Evolutionary conservation across 805 yeast species (phyloP), one percentile per base, ranked within the genome.

Genomic region (Alloascoidea africana): DNA sequence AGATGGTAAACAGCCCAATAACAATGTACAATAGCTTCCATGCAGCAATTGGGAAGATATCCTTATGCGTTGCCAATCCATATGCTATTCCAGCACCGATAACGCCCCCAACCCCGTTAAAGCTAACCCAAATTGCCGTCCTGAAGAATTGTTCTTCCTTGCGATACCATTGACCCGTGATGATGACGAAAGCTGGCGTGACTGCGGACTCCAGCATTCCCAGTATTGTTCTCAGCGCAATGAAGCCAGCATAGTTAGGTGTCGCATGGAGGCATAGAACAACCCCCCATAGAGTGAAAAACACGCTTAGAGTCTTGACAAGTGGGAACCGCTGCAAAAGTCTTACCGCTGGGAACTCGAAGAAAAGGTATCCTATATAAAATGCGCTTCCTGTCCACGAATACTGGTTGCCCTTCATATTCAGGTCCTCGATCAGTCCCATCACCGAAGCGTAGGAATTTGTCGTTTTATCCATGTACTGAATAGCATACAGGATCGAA

Each of bases 101-200:
- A 17, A 69, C 53, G 18, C 61, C 56, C 41, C 73, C 74, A n/a
- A 64, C 44, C 36, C 70, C 70, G 30, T 62, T 57, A 45, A 55
- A 53, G 32, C 65, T 64, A 60, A 41, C 44, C 47, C 49, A 45
- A 16, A 45, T 27, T n/a, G 65, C 52, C 44, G 64, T 70, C 47
- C 70, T 72, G 3, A 68, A 41, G 5, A 76, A 73, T 30, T 70
- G 68, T 34, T 45, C 48, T 3, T 19, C 32, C 18, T 38, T 44
- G 3, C 66, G 65, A 55, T 68, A 74, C 51, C 70, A 74, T 79
- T 73, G 72, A 18, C 77, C 73, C 30, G 73, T 68, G 34, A 73
- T 64, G 14, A 71, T 56, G 35, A 70, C 63, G 36, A 72, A 58
- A 0, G 75, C 73, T 2, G 72, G 72, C 0, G 75, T 70, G 36